Evolutionary conservation across 2,329 filamentous ascomycete genomes (phyloP).

Genomic region (Lachnellula willkommii): DNA sequence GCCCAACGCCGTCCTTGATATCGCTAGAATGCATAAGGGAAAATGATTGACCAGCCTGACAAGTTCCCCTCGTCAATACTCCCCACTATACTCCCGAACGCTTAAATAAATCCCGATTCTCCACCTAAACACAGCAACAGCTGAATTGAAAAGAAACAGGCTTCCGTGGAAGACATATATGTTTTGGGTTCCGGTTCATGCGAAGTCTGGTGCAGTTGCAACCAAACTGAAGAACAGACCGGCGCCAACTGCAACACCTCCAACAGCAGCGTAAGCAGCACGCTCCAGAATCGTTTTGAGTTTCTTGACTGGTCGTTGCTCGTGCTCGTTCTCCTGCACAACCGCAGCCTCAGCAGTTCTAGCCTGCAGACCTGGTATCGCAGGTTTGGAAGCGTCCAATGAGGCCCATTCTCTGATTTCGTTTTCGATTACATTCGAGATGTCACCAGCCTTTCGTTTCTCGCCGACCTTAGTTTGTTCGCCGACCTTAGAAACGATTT

Average conservation of each 20-base stretch:
- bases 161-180: not conserved
- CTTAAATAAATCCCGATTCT: not conserved
- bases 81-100: slow-evolving; percentile 11
- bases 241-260: slow-evolving; percentile 32
- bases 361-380: not conserved
- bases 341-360: not conserved
- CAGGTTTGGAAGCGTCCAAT: slow-evolving; percentile 1
- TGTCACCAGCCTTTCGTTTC: slow-evolving; percentile 30
- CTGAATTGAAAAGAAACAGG: slow-evolving; percentile 4
- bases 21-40: slow-evolving; percentile 20
- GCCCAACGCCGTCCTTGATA: slow-evolving; percentile 15
- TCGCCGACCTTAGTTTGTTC: not conserved
- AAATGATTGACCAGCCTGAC: slow-evolving; percentile 12
- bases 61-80: slow-evolving; percentile 7
- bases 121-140: slow-evolving; percentile 4
- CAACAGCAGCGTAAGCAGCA: slow-evolving; percentile 31
- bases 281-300: slow-evolving; percentile 25
- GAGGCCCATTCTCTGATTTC: slow-evolving; percentile 25
- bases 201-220: slow-evolving; percentile 34
- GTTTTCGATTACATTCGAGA: slow-evolving; percentile 24
- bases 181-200: slow-evolving; percentile 9
- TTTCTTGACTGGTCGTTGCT: slow-evolving; percentile 27
- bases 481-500: not conserved
- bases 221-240: slow-evolving; percentile 35
- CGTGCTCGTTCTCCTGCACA: not conserved